Percentiles rank a stretch among this genome's conserved stretches.
Evolutionary conservation across 495 filamentous ascomycete species (phyloP).

Genomic region (Parathielavia hyrcaniae): DNA sequence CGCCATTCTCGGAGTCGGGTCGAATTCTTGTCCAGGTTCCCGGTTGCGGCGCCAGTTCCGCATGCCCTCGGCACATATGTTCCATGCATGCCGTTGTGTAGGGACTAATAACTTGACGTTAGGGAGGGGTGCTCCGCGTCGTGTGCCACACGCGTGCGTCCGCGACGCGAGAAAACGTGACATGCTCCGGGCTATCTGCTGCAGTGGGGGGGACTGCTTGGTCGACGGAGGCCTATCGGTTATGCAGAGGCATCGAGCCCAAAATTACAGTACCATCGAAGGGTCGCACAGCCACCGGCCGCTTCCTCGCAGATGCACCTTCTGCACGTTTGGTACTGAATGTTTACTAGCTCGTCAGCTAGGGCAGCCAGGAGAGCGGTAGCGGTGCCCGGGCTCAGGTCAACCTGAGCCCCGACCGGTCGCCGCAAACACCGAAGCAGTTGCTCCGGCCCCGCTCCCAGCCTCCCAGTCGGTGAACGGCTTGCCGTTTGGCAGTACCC

Average conservation of each 20-base stretch:
- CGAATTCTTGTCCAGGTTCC: neutral
- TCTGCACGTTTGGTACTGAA: neutral
- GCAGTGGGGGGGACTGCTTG: too few species aligned
- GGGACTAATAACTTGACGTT: too few species aligned
- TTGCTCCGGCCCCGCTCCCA: too few species aligned
- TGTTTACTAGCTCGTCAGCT: neutral
- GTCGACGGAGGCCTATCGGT: too few species aligned
- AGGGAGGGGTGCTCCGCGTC: constrained; percentile 7
- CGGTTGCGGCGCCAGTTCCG: neutral
- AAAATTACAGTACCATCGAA: neutral
- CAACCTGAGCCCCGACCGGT: neutral
- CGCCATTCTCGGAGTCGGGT: constrained; percentile 7
- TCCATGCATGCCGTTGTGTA: neutral
- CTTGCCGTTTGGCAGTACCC: too few species aligned
- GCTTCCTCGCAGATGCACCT: too few species aligned
- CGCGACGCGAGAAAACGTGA: constrained; percentile 16
- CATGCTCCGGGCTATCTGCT: neutral
- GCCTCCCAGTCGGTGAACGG: too few species aligned
- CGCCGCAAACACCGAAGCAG: too few species aligned
- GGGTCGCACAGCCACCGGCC: constrained; percentile 15
- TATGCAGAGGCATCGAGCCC: neutral
- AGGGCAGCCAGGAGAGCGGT: neutral
- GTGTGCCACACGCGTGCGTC: constrained; percentile 2
- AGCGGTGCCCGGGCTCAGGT: too few species aligned
- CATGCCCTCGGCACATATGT: neutral